Conservation (phyloP, 2,329 filamentous ascomycete genomes). For the Monilinia polystroma region DNA sequence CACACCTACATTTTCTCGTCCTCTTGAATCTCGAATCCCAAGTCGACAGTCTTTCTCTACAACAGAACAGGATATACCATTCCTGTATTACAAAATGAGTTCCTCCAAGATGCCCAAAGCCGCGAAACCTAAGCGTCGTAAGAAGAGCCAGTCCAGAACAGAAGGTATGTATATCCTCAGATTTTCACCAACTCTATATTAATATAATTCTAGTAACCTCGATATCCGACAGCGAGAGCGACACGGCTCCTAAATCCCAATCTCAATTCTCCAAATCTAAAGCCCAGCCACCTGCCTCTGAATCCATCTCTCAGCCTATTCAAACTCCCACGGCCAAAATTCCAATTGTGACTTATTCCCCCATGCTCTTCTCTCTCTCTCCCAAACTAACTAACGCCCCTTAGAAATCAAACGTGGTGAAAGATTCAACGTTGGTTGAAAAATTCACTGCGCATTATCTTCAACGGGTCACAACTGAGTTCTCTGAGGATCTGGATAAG, state of each 20-base stretch:
- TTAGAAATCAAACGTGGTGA: conserved; percentile 25
- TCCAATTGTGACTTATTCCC: neutral
- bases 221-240: conserved; percentile 22
- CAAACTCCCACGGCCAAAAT: conserved; percentile 5
- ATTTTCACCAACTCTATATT: neutral
- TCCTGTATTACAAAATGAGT: conserved; percentile 9
- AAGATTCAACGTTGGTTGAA: conserved; percentile 48
- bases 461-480: conserved; percentile 65
- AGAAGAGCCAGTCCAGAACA: conserved; percentile 25
- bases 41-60: neutral
- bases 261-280: conserved; percentile 2
- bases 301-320: neutral
- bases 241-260: conserved; percentile 5
- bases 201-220: neutral
- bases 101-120: conserved; percentile 4
- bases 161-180: conserved; percentile 18
- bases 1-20: neutral
- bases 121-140: conserved; percentile 21
- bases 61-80: neutral
- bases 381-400: neutral
- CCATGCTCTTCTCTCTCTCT: neutral
- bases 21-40: neutral
- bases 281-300: neutral
- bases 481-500: conserved; percentile 72
- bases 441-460: conserved; percentile 59